These are phyloP conservation scores for Talaromyces amestolkiae DNA, from an alignment of 2,329 filamentous ascomycete species.

Conservation along the genomic window DNA sequence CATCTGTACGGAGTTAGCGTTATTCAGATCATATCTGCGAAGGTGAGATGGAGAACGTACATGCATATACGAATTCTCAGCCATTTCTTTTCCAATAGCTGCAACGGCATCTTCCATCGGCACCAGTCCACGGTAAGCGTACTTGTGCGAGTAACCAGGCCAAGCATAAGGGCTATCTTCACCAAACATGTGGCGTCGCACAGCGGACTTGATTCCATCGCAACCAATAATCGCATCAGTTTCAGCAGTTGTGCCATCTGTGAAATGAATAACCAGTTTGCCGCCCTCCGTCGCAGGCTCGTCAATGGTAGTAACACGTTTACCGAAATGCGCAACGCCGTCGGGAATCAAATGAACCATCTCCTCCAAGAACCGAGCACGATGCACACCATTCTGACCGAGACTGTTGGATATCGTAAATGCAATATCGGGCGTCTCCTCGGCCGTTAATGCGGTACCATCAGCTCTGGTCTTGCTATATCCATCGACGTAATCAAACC, in stretches of 20 bases:
- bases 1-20: neutral
- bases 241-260: constrained; percentile 18
- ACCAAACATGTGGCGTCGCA: constrained; percentile 18
- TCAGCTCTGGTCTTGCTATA: neutral
- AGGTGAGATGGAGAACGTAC: constrained; percentile 23
- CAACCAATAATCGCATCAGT: constrained; percentile 27
- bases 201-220: constrained; percentile 28
- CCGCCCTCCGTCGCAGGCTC: constrained; percentile 1
- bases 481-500: constrained; percentile 14
- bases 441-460: neutral
- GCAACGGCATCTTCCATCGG: constrained; percentile 24
- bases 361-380: constrained; percentile 19
- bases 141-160: constrained; percentile 27
- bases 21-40: constrained; percentile 25
- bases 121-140: constrained; percentile 30
- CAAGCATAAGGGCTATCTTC: constrained; percentile 7
- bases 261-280: constrained; percentile 19
- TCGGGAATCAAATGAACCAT: constrained; percentile 17
- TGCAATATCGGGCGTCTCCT: neutral
- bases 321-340: constrained; percentile 11
- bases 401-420: neutral
- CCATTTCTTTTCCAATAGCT: constrained; percentile 14
- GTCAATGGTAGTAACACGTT: constrained; percentile 1
- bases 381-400: constrained; percentile 17
- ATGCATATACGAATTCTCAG: constrained; percentile 21